Conservation (phyloP, 108 stramenopile species). For the Schizochytrium sp. region DNA sequence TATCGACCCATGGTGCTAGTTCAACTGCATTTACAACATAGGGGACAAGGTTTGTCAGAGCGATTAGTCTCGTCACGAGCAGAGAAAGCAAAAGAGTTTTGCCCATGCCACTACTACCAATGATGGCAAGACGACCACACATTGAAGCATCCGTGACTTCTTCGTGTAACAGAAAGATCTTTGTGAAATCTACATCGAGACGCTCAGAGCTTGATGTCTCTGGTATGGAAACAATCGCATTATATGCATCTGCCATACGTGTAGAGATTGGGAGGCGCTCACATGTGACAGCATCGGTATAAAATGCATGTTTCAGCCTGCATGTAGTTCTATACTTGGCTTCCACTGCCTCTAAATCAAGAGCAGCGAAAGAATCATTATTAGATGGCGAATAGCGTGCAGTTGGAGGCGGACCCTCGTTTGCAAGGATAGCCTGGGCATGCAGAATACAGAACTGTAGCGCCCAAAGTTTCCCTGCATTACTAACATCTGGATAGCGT, state of each 20-base stretch:
- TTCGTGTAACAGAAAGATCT: not conserved
- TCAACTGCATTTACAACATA: slow-evolving; percentile 12
- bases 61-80: not conserved
- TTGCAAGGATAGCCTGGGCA: slow-evolving; percentile 13
- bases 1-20: not conserved
- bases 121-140: not conserved
- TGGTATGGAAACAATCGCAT: not conserved
- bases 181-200: not conserved
- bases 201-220: not conserved
- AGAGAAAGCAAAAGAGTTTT: slow-evolving; percentile 3
- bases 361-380: not conserved
- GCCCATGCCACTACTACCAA: slow-evolving; percentile 30
- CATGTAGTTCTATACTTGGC: not conserved
- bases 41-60: slow-evolving; percentile 6
- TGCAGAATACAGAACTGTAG: slow-evolving; percentile 10
- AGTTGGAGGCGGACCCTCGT: too few relatives aligned
- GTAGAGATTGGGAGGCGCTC: slow-evolving; percentile 6
- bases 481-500: slow-evolving; percentile 1
- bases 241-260: not conserved
- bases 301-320: slow-evolving; percentile 3
- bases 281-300: slow-evolving; percentile 18
- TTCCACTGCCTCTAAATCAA: slow-evolving; percentile 5
- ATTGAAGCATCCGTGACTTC: not conserved
- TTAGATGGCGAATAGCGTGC: too few relatives aligned
- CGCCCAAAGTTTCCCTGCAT: slow-evolving; percentile 31